A percentile compares a stretch with the other conserved stretches of the same genome.
phyloP scores from a whole-genome alignment of 345 rosid species.

The Brassica carinata region DNA sequence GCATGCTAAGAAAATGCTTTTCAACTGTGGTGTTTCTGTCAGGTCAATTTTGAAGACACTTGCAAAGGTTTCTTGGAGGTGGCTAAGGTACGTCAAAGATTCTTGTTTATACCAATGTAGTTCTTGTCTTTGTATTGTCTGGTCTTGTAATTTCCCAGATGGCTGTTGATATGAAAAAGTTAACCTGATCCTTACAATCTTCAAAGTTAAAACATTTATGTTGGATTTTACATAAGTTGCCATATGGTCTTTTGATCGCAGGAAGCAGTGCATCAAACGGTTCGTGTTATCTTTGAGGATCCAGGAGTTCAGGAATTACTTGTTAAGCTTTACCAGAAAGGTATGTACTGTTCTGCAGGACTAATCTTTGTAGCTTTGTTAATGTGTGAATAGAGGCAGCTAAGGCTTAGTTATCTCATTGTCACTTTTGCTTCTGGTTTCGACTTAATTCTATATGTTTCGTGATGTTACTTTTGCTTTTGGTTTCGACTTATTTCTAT shows the following conservation, averaged over 20 bases:
- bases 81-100: conserved; percentile 66
- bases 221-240: neutral
- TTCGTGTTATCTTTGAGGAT: conserved; percentile 91
- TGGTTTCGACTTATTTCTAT: too few relatives aligned
- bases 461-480: neutral
- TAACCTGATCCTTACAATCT: neutral
- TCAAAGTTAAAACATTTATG: neutral
- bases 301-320: conserved; percentile 97
- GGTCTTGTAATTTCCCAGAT: conserved; percentile 6
- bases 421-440: conserved; percentile 2
- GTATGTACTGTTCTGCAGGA: conserved; percentile 40
- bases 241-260: conserved; percentile 38
- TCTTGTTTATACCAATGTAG: neutral
- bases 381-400: neutral
- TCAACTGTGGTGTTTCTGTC: conserved; percentile 27
- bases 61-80: conserved; percentile 99
- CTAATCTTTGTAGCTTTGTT: neutral
- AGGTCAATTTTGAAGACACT: conserved; percentile 98
- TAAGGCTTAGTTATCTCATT: neutral
- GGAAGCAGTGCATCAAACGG: conserved; percentile 96
- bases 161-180: conserved; percentile 11
- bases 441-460: neutral
- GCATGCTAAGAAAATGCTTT: conserved; percentile 17
- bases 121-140: conserved; percentile 4
- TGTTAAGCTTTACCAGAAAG: conserved; percentile 92